A percentile compares a stretch with the other conserved stretches of the same genome.
phyloP scores from a whole-genome alignment of 331 rosid genomes.

The Pyrus hybrid region DNA sequence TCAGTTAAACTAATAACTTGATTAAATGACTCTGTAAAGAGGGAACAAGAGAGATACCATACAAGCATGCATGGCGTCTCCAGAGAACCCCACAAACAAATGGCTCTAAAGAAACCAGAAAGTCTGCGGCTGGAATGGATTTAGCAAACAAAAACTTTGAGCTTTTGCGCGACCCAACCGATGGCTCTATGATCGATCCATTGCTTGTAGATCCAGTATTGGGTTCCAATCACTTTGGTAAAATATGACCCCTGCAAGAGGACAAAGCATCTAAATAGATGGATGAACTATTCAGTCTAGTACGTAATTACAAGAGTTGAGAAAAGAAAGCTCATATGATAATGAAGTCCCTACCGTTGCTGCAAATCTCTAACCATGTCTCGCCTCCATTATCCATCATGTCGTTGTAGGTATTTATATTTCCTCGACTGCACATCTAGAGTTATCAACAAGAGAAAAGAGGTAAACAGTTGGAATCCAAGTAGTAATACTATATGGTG shows the following conservation, averaged over 20 bases:
- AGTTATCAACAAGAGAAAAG: neutral
- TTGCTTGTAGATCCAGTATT: constrained; percentile 58
- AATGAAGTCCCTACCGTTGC: constrained; percentile 47
- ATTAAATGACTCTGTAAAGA: neutral
- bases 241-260: constrained; percentile 57
- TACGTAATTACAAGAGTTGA: neutral
- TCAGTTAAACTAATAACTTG: too few species aligned
- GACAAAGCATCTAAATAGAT: neutral
- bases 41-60: too few species aligned
- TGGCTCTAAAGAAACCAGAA: neutral
- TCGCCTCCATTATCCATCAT: constrained; percentile 94
- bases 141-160: constrained; percentile 24
- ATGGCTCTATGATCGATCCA: constrained; percentile 80
- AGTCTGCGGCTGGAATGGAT: neutral
- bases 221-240: constrained; percentile 98
- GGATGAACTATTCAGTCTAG: neutral
- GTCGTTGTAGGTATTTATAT: constrained; percentile 70
- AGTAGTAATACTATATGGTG: neutral
- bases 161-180: constrained; percentile 62
- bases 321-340: neutral
- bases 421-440: constrained; percentile 69
- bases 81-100: too few species aligned
- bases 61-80: too few species aligned
- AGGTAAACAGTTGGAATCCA: neutral
- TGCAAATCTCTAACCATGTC: constrained; percentile 97